These are phyloP conservation scores for Obba rivulosa DNA, from an alignment of 768 basidiomycete species.

Conservation along the genomic window DNA sequence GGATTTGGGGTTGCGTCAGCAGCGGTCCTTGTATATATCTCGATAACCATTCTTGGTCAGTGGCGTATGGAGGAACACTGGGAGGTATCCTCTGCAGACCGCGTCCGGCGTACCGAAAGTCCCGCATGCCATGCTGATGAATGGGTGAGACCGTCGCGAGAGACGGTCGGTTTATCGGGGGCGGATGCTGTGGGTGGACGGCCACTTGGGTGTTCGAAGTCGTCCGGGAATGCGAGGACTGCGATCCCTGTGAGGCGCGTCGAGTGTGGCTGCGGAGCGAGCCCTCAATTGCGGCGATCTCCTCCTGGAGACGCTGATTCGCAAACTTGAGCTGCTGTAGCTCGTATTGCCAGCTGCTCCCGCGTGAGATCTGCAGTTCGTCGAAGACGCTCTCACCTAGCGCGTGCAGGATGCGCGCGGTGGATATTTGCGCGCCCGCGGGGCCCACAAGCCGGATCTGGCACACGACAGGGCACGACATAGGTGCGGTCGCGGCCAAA, in stretches of 20 bases:
- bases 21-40: background rate
- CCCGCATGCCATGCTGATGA: background rate
- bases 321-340: slow-evolving; percentile 75
- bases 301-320: slow-evolving; percentile 61
- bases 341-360: slow-evolving; percentile 91
- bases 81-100: background rate
- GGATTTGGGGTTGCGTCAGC: background rate
- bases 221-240: background rate
- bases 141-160: background rate
- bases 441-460: slow-evolving; percentile 19
- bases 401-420: slow-evolving; percentile 10
- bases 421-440: slow-evolving; percentile 4
- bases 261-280: background rate
- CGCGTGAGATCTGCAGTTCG: slow-evolving; percentile 60
- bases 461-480: slow-evolving; percentile 20
- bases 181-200: background rate
- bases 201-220: background rate
- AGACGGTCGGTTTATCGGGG: background rate
- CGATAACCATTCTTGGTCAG: background rate
- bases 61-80: background rate
- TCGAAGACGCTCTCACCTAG: slow-evolving; percentile 52
- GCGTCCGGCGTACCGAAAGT: background rate
- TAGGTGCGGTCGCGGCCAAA: background rate
- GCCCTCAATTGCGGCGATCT: slow-evolving; percentile 40
- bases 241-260: too few relatives aligned